phyloP scores from a whole-genome alignment of 495 filamentous ascomycete species.

The Penicillium canescens region DNA sequence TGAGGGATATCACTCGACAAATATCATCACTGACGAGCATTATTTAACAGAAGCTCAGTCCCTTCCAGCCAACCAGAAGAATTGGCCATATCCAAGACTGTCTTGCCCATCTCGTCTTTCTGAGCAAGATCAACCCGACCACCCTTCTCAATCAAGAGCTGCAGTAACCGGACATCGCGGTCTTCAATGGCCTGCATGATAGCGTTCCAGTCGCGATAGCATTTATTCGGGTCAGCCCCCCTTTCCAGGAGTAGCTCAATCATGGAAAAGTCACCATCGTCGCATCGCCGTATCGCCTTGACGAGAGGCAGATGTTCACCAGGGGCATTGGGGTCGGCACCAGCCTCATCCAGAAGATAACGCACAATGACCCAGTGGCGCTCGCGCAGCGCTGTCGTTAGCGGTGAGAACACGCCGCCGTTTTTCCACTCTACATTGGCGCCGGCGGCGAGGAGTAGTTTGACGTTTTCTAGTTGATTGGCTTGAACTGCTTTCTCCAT shows the following conservation, averaged over 20 bases:
- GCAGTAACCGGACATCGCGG: slow-evolving; percentile 38
- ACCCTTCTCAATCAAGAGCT: slow-evolving; percentile 43
- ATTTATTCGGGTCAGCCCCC: slow-evolving; percentile 55
- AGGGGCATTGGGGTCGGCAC: slow-evolving; percentile 52
- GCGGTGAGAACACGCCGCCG: slow-evolving; percentile 55
- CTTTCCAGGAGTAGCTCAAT: slow-evolving; percentile 49
- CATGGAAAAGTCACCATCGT: slow-evolving; percentile 44
- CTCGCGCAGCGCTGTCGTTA: slow-evolving; percentile 57
- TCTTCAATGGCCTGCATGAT: slow-evolving; percentile 42
- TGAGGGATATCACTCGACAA: background rate
- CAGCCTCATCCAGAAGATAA: slow-evolving; percentile 49
- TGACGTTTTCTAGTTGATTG: slow-evolving; percentile 32
- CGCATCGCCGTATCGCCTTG: slow-evolving; percentile 50
- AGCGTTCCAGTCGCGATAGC: slow-evolving; percentile 56
- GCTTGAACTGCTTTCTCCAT: slow-evolving; percentile 57
- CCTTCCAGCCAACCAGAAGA: slow-evolving; percentile 21
- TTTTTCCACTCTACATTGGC: slow-evolving; percentile 54
- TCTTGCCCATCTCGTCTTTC: slow-evolving; percentile 19
- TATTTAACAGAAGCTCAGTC: slow-evolving; percentile 9
- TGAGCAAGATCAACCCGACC: slow-evolving; percentile 37
- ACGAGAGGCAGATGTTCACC: slow-evolving; percentile 57
- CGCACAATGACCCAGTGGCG: slow-evolving; percentile 46
- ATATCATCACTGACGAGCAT: slow-evolving; percentile 6
- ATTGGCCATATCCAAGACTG: slow-evolving; percentile 21
- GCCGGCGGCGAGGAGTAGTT: slow-evolving; percentile 22